Base-by-base conservation (phyloP, 164 flowering plant genomes). In the Dillenia suffruticosa region DNA sequence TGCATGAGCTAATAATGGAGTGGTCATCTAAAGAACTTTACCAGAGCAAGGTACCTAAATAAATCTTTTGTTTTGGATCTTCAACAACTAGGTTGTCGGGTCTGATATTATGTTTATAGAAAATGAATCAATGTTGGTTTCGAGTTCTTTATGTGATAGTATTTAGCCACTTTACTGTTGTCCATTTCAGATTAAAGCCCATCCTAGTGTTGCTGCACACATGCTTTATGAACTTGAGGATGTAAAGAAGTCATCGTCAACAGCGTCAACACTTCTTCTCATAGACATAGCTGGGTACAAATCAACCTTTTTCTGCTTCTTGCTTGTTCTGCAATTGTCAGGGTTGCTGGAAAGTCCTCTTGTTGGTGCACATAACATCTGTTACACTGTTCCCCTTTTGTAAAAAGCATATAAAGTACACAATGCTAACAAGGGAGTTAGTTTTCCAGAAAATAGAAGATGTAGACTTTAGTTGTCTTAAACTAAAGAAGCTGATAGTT, bases 21-120 rank as follows among this genome's bases (percentile, higher is more conserved):
- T 95, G 97, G 97, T 95, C 99, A 62, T 95, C 99, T 54, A 77
- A 80, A 51, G 99, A 95, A 79, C 96, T 95, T 54, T 95, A 95
- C 67, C 65, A 84, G 54, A 79, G 83, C 69, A 95, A 92, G 97
- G 97, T 94, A 72, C 78, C 67, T 22, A 50, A n/a, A 47, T 55
- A 45, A 16, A 56, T 10, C 19, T 44, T 17, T 45, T n/a, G 10
- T 59, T 32, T 65, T 62, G 11, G 10, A 9, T 46, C 44, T 47
- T 24, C 19, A 24, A 46, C 43, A 53, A 57, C 59, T 22, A 19
- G 22, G 1, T 19, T 19, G 14, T 5, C 43, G 8, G 5, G 8
- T 14, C 45, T 55, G 46, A 10, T 47, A 48, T 59, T 32, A 45
- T 54, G 15, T 32, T 47, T 59, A 47, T 22, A 2, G 46, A n/a